phyloP scores from a whole-genome alignment of 441 rosid genomes.

The Aleurites moluccanus region DNA sequence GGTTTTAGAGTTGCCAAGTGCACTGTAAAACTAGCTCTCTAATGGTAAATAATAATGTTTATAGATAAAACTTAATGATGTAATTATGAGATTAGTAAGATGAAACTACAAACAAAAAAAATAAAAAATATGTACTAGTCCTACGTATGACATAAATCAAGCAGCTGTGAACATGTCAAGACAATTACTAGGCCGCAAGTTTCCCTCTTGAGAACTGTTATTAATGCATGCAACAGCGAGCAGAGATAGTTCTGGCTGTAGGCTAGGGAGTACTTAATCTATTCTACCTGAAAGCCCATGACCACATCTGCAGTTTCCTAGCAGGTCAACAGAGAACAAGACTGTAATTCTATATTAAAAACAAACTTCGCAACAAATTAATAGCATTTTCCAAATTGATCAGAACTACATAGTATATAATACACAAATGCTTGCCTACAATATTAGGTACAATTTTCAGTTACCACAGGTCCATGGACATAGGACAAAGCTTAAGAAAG shows the following conservation, averaged over 20 bases:
- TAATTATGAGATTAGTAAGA: neutral
- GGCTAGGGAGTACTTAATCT: neutral
- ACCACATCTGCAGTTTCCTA: neutral
- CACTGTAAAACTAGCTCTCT: neutral
- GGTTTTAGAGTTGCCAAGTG: neutral
- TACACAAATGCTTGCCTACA: neutral
- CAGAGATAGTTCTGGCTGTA: neutral
- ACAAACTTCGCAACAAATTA: slow-evolving; percentile 3
- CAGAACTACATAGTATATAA: neutral
- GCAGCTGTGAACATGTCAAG: neutral
- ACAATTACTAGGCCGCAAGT: neutral
- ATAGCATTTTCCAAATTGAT: neutral
- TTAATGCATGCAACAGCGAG: neutral
- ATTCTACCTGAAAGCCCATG: neutral
- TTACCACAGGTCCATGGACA: neutral
- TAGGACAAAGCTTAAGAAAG: neutral
- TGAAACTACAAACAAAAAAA: neutral
- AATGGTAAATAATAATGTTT: neutral
- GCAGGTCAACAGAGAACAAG: neutral
- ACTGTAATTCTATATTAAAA: neutral
- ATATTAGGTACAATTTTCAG: neutral
- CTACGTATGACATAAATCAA: neutral
- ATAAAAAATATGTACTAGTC: neutral
- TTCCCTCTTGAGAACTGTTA: neutral
- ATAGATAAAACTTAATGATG: neutral